A percentile compares a stretch with the other conserved stretches of the same genome.
Conservation (phyloP, 169 alveolate species). For the Plasmodium blacklocki region DNA sequence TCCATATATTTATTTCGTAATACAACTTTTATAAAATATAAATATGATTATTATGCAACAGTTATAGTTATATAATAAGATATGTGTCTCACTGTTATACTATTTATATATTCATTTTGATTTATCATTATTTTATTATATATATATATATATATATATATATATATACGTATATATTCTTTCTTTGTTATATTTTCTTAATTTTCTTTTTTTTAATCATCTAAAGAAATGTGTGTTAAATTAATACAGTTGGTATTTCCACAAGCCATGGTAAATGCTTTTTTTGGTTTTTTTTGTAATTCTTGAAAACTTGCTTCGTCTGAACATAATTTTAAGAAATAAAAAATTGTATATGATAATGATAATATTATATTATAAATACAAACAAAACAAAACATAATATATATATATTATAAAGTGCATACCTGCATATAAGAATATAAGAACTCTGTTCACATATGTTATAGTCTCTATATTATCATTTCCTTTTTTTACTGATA, state of each 20-base stretch:
- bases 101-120: no score
- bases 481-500: constrained; percentile 88
- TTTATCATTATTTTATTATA: no score
- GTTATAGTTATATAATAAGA: no score
- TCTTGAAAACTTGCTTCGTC: constrained; percentile 92
- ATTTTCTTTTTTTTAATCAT: constrained; percentile 73
- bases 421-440: constrained; percentile 91
- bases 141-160: no score
- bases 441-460: constrained; percentile 91
- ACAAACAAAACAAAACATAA: not conserved
- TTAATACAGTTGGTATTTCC: constrained; percentile 91
- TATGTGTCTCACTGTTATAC: no score
- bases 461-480: constrained; percentile 89
- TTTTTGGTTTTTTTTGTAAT: constrained; percentile 88
- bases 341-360: not conserved
- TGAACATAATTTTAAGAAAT: constrained; percentile 31
- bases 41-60: no score
- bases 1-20: no score
- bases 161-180: no score
- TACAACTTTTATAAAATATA: no score
- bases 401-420: not conserved
- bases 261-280: constrained; percentile 92
- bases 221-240: constrained; percentile 92
- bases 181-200: not conserved
- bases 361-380: not conserved